Evolutionary conservation across 768 basidiomycete species (phyloP).

Genomic region (Hortiboletus flavorubellus): DNA sequence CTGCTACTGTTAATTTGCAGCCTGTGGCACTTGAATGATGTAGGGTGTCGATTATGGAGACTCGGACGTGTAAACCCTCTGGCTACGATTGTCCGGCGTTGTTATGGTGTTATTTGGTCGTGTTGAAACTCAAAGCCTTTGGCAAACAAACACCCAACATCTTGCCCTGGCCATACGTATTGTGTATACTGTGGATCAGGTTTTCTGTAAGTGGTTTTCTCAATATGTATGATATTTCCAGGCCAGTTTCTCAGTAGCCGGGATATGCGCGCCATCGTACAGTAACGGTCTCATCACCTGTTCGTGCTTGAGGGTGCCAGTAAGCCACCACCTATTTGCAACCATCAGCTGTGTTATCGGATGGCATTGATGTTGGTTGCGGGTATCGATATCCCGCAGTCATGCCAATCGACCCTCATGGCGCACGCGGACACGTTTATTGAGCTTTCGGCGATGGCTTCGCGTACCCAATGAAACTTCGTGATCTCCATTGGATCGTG

Average conservation of each 20-base stretch:
- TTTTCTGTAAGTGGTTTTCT: too few species aligned
- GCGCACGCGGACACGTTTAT: background rate
- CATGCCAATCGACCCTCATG: background rate
- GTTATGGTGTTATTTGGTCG: slow-evolving; percentile 23
- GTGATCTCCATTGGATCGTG: too few species aligned
- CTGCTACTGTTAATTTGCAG: slow-evolving; percentile 3
- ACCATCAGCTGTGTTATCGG: background rate
- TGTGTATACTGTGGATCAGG: too few species aligned
- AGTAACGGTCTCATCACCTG: background rate
- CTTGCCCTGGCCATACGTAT: too few species aligned
- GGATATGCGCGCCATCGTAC: background rate
- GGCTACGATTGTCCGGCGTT: slow-evolving; percentile 5
- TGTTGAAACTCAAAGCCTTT: slow-evolving; percentile 22
- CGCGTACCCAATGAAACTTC: background rate
- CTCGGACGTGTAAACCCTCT: background rate
- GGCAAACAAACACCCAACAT: slow-evolving; percentile 16
- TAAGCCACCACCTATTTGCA: background rate
- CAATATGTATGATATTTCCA: too few species aligned
- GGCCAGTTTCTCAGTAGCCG: too few species aligned
- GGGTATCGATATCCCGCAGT: background rate
- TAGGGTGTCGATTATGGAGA: background rate
- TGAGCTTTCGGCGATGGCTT: background rate
- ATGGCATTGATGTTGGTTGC: background rate
- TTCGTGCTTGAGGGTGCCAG: background rate
- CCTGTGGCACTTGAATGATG: slow-evolving; percentile 5